phyloP scores from a whole-genome alignment of 768 basidiomycete species.

The Auricularia auricula-judae region DNA sequence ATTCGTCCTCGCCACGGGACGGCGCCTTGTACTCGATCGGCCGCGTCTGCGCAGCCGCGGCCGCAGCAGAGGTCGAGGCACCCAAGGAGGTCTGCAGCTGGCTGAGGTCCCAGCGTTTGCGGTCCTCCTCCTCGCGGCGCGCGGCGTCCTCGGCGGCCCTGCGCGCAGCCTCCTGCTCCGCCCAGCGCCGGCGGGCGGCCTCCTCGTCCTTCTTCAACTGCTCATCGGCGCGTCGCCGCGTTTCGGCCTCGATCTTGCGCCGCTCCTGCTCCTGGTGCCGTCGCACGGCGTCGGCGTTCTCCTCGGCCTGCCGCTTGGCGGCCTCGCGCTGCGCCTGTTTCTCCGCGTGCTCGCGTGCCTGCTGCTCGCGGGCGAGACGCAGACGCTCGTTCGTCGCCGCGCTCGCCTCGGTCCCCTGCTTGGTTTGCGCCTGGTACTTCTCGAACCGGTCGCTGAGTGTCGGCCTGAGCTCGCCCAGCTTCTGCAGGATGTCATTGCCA shows the following conservation, averaged over 20 bases:
- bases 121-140: slow-evolving; percentile 1
- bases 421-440: slow-evolving; percentile 38
- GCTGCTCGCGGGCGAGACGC: background rate
- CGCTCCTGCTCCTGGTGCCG: slow-evolving; percentile 14
- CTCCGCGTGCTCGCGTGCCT: background rate
- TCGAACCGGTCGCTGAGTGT: slow-evolving; percentile 53
- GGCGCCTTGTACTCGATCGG: slow-evolving; percentile 15
- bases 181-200: slow-evolving; percentile 12
- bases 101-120: slow-evolving; percentile 7
- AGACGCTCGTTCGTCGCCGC: background rate
- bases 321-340: slow-evolving; percentile 2
- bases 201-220: slow-evolving; percentile 12
- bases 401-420: slow-evolving; percentile 3
- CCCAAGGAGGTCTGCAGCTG: slow-evolving; percentile 5
- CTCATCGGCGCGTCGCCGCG: background rate
- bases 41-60: slow-evolving; percentile 12
- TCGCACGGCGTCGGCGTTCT: slow-evolving; percentile 12
- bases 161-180: slow-evolving; percentile 15
- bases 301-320: slow-evolving; percentile 8
- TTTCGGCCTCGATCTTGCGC: slow-evolving; percentile 7
- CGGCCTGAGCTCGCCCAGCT: slow-evolving; percentile 54
- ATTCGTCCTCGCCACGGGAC: slow-evolving; percentile 31
- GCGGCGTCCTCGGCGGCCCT: background rate
- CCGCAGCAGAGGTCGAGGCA: slow-evolving; percentile 4
- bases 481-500: slow-evolving; percentile 62